Conservation (phyloP, 192 early-diverging fungal species). For the Coemansia sp. region DNA sequence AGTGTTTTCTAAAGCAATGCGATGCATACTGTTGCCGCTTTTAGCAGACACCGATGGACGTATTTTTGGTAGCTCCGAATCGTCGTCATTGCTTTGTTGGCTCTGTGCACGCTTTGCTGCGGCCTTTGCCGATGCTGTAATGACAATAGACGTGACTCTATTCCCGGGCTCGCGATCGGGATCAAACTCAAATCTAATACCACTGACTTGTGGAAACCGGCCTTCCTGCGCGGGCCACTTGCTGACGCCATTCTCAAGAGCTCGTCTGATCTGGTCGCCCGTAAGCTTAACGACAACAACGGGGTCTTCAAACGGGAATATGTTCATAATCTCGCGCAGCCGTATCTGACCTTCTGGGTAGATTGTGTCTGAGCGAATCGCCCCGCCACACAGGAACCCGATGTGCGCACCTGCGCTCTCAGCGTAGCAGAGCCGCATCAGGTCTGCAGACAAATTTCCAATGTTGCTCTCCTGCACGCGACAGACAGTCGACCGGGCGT, state of each 20-base stretch:
- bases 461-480: conserved; percentile 61
- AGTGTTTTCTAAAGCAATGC: conserved; percentile 21
- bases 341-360: conserved; percentile 55
- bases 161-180: conserved; percentile 48
- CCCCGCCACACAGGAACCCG: conserved; percentile 60
- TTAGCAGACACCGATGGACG: conserved; percentile 2
- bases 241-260: conserved; percentile 63
- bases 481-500: conserved; percentile 59
- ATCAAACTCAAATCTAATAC: conserved; percentile 60
- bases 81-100: neutral
- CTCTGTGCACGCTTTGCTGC: conserved; percentile 10
- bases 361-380: conserved; percentile 61
- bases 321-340: conserved; percentile 62
- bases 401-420: conserved; percentile 39
- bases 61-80: neutral
- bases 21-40: conserved; percentile 17
- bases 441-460: conserved; percentile 61
- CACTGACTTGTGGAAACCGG: conserved; percentile 66
- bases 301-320: conserved; percentile 70
- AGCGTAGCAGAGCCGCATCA: conserved; percentile 58
- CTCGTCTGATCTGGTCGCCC: conserved; percentile 60
- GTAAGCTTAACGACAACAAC: conserved; percentile 61
- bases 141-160: conserved; percentile 52
- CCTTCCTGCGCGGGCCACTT: conserved; percentile 69
- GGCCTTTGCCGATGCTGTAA: conserved; percentile 31